Evolutionary conservation across 805 yeast genomes (phyloP), one percentile per base, ranked within the genome.

Genomic region (Candida pini): DNA sequence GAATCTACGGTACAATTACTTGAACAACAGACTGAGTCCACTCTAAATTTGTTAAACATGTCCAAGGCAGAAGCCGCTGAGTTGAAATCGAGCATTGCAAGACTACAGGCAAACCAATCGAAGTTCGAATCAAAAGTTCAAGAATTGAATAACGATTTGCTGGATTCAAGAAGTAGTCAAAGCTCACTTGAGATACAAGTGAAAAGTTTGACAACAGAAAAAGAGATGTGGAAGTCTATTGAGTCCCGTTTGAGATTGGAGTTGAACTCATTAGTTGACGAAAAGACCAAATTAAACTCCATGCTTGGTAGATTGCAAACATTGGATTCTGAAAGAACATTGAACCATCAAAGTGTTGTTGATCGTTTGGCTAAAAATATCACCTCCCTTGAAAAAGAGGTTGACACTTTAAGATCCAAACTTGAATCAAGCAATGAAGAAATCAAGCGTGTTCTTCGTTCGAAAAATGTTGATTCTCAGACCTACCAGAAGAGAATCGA

Each of bases 401-500:
- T 74, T 28, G 62, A 68, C 10, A 36, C 45, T 2, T 54, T 69
- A 24, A 74, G 71, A 46, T 58, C 63, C 5, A 72, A 66, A 39
- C 56, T 80, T 23, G 66, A 63, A 3, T 65, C 69, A 17, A 70
- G 66, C 29, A 55, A 54, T 18, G 59, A 68, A 38, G 89, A 82
- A 43, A 64, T 78, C 28, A 69, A 69, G 36, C 65, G 71, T 7
- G 48, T 65, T 13, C 51, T 72, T n/a, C 63, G 72, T 19, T 64
- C 78, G 5, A 76, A 68, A 41, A 87, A 81, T 40, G 51, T 69
- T 18, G 76, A 78, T 30, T 62, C 75, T 26, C 69, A 64, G 32
- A 71, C 77, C 34, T 66, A 68, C 57, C 71, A 81, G 62, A 75
- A 71, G 30, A 78, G 78, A 51, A 69, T 81, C 25, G 82, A 78